Conservation (phyloP, 208 protist genomes). For the Crithidia mellificae region DNA sequence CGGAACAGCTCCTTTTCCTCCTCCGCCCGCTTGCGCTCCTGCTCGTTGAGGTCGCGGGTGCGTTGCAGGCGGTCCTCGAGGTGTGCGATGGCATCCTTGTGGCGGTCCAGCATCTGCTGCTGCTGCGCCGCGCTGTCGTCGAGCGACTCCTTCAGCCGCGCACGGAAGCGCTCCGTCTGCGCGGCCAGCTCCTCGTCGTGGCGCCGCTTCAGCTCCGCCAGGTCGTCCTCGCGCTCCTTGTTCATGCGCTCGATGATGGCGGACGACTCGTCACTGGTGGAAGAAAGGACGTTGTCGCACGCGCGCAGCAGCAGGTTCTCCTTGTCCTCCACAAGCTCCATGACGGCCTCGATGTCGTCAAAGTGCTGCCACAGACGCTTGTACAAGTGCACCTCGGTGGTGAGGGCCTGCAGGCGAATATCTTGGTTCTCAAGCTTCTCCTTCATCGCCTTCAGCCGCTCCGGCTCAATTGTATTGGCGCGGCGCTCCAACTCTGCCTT, state of each 20-base stretch:
- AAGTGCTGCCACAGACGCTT: slow-evolving; percentile 15
- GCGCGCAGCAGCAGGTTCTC: slow-evolving; percentile 26
- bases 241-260: slow-evolving; percentile 16
- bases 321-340: slow-evolving; percentile 27
- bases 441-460: slow-evolving; percentile 37
- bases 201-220: slow-evolving; percentile 27
- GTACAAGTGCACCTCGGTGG: slow-evolving; percentile 21
- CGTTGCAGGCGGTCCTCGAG: slow-evolving; percentile 52
- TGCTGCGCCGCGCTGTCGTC: slow-evolving; percentile 39
- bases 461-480: slow-evolving; percentile 24
- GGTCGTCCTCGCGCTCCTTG: slow-evolving; percentile 21
- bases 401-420: slow-evolving; percentile 7
- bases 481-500: slow-evolving; percentile 45
- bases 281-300: slow-evolving; percentile 24
- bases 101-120: slow-evolving; percentile 39
- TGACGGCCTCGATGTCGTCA: slow-evolving; percentile 13
- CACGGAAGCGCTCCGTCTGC: slow-evolving; percentile 34
- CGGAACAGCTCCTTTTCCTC: slow-evolving; percentile 50
- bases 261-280: slow-evolving; percentile 30
- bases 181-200: slow-evolving; percentile 40
- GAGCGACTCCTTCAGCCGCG: slow-evolving; percentile 31
- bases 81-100: slow-evolving; percentile 42
- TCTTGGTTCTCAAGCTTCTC: slow-evolving; percentile 30
- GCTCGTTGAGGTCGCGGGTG: slow-evolving; percentile 51
- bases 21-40: slow-evolving; percentile 45